Conservation (phyloP, 306 rosid genomes). For the Dalbergia cochinchinensis region DNA sequence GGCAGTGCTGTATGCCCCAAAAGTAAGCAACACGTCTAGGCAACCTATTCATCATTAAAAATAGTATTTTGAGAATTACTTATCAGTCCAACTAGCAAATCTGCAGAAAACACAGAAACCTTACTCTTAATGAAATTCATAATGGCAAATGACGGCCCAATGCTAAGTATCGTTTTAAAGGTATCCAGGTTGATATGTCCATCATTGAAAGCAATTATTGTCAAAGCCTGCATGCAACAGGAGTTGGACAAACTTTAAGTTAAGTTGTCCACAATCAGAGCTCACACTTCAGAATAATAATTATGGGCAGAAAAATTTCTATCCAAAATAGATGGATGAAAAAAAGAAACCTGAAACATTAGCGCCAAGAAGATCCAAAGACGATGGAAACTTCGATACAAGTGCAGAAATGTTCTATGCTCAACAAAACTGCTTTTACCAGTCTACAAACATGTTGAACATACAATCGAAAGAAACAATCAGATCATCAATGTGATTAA, state of each 20-base stretch:
- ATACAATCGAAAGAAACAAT: background rate
- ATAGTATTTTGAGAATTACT: slow-evolving; percentile 30
- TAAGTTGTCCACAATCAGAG: slow-evolving; percentile 26
- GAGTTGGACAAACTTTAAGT: slow-evolving; percentile 40
- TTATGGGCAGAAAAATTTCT: background rate
- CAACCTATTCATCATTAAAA: slow-evolving; percentile 59
- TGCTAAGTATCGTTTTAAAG: slow-evolving; percentile 77
- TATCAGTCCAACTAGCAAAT: slow-evolving; percentile 33
- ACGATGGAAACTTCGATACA: slow-evolving; percentile 97
- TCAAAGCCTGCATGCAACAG: slow-evolving; percentile 66
- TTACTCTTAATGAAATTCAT: slow-evolving; percentile 91
- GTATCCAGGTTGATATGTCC: slow-evolving; percentile 68
- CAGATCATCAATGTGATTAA: slow-evolving; percentile 22
- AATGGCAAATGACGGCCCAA: slow-evolving; percentile 88
- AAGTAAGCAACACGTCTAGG: slow-evolving; percentile 91
- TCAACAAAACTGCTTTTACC: slow-evolving; percentile 97
- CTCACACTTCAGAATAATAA: slow-evolving; percentile 41
- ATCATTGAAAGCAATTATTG: slow-evolving; percentile 82
- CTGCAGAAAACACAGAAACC: slow-evolving; percentile 41
- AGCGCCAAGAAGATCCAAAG: slow-evolving; percentile 95
- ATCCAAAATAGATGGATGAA: background rate
- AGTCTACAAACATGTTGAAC: slow-evolving; percentile 64
- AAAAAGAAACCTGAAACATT: slow-evolving; percentile 83
- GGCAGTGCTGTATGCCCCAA: slow-evolving; percentile 92
- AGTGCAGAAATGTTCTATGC: slow-evolving; percentile 90